These are phyloP conservation scores for Strobilomyces dryophilus DNA, from an alignment of 768 basidiomycete genomes.

Conservation along the genomic window DNA sequence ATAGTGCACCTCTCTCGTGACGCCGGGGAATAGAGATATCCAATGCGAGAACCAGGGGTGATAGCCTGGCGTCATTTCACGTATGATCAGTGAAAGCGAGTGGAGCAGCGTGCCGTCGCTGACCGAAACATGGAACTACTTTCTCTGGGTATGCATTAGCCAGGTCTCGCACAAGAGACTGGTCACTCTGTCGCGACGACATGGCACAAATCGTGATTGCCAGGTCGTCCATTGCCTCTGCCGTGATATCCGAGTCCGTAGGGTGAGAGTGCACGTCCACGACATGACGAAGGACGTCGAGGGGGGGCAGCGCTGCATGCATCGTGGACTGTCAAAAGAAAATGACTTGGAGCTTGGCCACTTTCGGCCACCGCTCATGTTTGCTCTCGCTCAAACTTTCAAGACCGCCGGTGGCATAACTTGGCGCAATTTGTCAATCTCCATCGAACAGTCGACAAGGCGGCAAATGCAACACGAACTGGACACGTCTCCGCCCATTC, in stretches of 20 bases:
- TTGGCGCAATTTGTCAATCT: constrained; percentile 2
- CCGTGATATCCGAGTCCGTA: constrained; percentile 60
- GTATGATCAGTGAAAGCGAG: constrained; percentile 8
- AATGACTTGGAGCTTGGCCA: too few relatives aligned
- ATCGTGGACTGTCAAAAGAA: not conserved
- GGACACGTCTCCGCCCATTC: constrained; percentile 42
- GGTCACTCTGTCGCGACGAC: constrained; percentile 66
- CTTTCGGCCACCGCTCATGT: constrained; percentile 9
- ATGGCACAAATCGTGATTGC: constrained; percentile 79
- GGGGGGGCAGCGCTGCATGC: constrained; percentile 19
- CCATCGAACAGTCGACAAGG: not conserved
- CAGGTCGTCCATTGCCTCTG: constrained; percentile 49
- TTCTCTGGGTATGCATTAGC: constrained; percentile 57
- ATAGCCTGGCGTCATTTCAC: constrained; percentile 52
- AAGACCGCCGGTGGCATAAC: constrained; percentile 1
- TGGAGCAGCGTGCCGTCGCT: constrained; percentile 27
- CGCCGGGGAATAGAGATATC: constrained; percentile 47
- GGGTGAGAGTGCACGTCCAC: constrained; percentile 93
- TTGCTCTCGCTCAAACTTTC: constrained; percentile 9
- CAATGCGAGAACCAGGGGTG: constrained; percentile 93
- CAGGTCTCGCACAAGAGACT: constrained; percentile 63
- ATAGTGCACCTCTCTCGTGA: constrained; percentile 74
- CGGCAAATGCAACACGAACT: constrained; percentile 25
- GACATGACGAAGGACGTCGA: constrained; percentile 58
- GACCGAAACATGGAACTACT: constrained; percentile 88